Percentiles rank a stretch among this genome's conserved stretches.
phyloP scores from a whole-genome alignment of 345 rosid species.

The Psidium guajava region DNA sequence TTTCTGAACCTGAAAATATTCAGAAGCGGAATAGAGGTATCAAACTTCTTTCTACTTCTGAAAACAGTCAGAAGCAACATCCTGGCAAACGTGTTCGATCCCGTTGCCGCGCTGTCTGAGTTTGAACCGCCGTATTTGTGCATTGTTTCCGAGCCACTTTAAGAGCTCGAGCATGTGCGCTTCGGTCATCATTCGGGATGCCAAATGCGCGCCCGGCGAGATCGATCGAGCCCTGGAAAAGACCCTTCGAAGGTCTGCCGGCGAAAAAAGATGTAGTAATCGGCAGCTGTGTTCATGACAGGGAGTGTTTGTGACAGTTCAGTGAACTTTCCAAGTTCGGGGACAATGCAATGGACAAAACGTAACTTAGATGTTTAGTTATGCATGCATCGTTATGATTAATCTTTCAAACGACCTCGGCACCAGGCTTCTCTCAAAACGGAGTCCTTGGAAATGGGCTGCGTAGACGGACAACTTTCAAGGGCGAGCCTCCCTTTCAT shows the following conservation, averaged over 20 bases:
- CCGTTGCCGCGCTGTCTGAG: background rate
- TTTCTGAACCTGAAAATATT: too few relatives aligned
- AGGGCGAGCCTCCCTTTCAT: background rate
- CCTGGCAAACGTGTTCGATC: background rate
- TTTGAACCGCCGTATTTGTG: background rate
- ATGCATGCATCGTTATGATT: background rate
- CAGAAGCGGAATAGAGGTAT: too few relatives aligned
- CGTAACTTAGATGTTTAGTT: background rate
- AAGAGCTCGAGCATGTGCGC: background rate
- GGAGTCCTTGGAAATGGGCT: background rate
- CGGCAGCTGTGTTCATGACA: background rate
- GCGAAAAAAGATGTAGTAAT: background rate
- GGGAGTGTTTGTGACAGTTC: background rate
- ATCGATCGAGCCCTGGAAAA: background rate
- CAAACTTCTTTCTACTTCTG: too few relatives aligned
- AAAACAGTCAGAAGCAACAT: too few relatives aligned
- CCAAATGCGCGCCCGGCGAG: background rate
- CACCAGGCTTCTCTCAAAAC: background rate
- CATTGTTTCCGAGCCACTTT: background rate
- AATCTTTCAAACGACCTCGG: background rate
- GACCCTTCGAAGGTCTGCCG: background rate
- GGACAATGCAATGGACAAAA: background rate
- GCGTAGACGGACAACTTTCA: background rate
- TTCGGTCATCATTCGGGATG: background rate
- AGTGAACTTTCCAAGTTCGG: background rate